Percentiles rank a stretch among this genome's conserved stretches.
Evolutionary conservation across 306 rosid genomes (phyloP).

Genomic region (Pyrus betulifolia): DNA sequence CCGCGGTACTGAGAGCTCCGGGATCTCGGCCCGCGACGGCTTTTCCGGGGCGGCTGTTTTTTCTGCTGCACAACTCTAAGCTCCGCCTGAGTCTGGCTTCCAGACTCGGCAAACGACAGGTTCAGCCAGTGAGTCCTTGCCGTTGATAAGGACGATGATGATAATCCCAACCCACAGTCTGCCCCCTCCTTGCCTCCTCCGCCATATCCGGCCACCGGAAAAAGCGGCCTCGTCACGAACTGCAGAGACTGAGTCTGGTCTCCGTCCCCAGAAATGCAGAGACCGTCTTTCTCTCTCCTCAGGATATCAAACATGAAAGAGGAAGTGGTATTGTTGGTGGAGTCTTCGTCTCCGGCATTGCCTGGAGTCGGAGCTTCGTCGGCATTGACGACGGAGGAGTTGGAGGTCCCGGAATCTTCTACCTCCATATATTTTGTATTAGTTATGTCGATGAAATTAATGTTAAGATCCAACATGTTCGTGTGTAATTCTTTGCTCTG

Average conservation of each 20-base stretch:
- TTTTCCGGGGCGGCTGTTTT: slow-evolving; percentile 29
- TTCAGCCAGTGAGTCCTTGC: slow-evolving; percentile 40
- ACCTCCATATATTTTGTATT: slow-evolving; percentile 3
- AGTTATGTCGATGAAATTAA: background rate
- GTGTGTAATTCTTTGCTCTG: background rate
- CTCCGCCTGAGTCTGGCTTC: slow-evolving; percentile 15
- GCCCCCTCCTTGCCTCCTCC: slow-evolving; percentile 22
- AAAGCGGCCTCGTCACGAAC: slow-evolving; percentile 24
- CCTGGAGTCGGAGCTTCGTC: slow-evolving; percentile 21
- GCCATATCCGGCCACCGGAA: slow-evolving; percentile 17
- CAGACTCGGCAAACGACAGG: slow-evolving; percentile 30
- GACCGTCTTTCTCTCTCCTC: slow-evolving; percentile 9
- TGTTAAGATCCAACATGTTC: slow-evolving; percentile 51
- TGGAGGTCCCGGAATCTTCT: slow-evolving; percentile 31
- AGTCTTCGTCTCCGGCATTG: slow-evolving; percentile 20
- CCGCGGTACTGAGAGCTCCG: slow-evolving; percentile 63
- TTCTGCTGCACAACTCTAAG: slow-evolving; percentile 31
- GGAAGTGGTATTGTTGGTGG: slow-evolving; percentile 18
- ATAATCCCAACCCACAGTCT: background rate
- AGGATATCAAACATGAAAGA: slow-evolving; percentile 39
- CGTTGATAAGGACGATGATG: slow-evolving; percentile 4
- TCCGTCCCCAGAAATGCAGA: background rate
- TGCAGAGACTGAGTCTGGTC: slow-evolving; percentile 3
- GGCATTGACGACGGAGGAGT: slow-evolving; percentile 38
- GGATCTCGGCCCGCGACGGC: slow-evolving; percentile 51